phyloP scores from a whole-genome alignment of 768 basidiomycete species.

The Agrocybe praecox region DNA sequence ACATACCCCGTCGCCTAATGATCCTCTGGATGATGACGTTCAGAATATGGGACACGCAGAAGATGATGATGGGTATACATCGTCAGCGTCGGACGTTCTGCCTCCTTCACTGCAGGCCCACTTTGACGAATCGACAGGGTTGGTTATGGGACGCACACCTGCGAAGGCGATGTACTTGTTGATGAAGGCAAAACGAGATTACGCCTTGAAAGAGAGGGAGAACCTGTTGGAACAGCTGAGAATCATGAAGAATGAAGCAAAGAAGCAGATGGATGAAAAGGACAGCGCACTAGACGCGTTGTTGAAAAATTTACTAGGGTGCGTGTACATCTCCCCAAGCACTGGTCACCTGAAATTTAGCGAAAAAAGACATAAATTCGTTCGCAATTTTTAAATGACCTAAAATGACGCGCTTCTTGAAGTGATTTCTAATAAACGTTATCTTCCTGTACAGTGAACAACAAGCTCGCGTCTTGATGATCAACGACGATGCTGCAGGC shows the following conservation, averaged over 20 bases:
- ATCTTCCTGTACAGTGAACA: too few species aligned
- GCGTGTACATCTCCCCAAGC: constrained; percentile 11
- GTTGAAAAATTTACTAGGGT: constrained; percentile 29
- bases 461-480: neutral
- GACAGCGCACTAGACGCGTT: constrained; percentile 61
- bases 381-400: too few species aligned
- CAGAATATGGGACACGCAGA: constrained; percentile 21
- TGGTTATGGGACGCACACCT: constrained; percentile 72
- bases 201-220: constrained; percentile 69
- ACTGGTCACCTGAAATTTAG: too few species aligned
- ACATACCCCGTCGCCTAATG: constrained; percentile 20
- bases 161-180: constrained; percentile 70
- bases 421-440: neutral
- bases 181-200: constrained; percentile 78
- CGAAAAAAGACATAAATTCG: too few species aligned
- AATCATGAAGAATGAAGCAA: constrained; percentile 50
- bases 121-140: constrained; percentile 57
- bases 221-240: constrained; percentile 67
- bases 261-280: constrained; percentile 57
- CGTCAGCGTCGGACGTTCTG: constrained; percentile 44
- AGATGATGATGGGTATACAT: constrained; percentile 40
- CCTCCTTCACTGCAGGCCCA: constrained; percentile 56
- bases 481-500: neutral
- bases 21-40: constrained; percentile 1
- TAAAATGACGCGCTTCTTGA: too few species aligned